Base-by-base conservation (phyloP, 805 yeast species). In the Candida odintsovae region DNA sequence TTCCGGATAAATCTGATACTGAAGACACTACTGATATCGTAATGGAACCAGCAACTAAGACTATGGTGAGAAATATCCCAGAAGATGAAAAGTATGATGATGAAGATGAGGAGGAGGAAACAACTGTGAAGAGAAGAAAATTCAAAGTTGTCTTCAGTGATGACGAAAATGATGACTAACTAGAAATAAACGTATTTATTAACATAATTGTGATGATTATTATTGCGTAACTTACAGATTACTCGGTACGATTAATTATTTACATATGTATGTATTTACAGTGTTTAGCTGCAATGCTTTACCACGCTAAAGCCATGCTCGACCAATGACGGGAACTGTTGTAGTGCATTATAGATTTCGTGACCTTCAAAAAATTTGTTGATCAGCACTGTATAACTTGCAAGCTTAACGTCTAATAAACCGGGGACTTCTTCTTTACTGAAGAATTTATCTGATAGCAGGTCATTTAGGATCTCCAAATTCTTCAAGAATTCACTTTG, bases 321-420 rank as follows among this genome's bases (percentile, higher is more conserved):
- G 3, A 49, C 22, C 31, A 65, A 43, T 2, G 40, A 28, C 3
- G 50, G 50, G 39, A 38, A 47, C 21, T 21, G 25, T 41, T 23
- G 50, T 18, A 47, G 44, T 41, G 10, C 12, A 15, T 36, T 37
- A n/a, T 35, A 29, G 11, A 53, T 40, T 3, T 40, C 15, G 1
- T 49, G 49, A 1, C 38, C 43, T 1, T 48, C 42, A n/a, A 59
- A 50, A 29, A 57, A 53, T 42, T 54, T 54, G 6, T 47, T 38
- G 2, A 58, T 53, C 20, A 68, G 53, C 1, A 58, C 50, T n/a
- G 56, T 41, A 44, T 62, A 67, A 44, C 70, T 63, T 2, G 67
- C 62, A 6, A 67, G 44, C 33, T 65, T 66, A 25, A 65, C 47
- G 40, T 66, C 67, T 29, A 66, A 44, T 20, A 61, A 51, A 1